phyloP scores from a whole-genome alignment of 164 flowering plant species.

The Euptelea pleiosperma region DNA sequence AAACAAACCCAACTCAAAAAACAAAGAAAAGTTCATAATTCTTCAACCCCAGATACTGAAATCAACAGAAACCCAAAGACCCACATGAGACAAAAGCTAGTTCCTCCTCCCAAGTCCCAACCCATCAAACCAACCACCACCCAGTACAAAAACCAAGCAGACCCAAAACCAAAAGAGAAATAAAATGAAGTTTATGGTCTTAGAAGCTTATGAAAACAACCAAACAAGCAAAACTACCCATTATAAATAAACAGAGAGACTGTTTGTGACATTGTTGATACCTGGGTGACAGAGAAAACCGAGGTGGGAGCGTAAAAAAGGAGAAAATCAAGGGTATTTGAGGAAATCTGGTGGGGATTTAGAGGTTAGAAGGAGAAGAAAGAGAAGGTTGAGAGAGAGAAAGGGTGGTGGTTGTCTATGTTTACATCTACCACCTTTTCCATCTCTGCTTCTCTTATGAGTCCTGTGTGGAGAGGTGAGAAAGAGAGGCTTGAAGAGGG shows the following conservation, averaged over 20 bases:
- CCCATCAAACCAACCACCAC: constrained; percentile 2
- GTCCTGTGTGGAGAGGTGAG: constrained; percentile 9
- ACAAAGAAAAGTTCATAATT: not conserved
- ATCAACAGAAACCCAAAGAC: constrained; percentile 12
- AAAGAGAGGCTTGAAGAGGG: constrained; percentile 21
- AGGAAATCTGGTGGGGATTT: constrained; percentile 8
- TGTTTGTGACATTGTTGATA: constrained; percentile 3
- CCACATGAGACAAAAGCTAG: constrained; percentile 3
- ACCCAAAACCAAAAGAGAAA: constrained; percentile 23
- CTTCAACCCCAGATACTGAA: constrained; percentile 7
- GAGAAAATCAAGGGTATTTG: constrained; percentile 12
- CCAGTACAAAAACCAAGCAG: not conserved
- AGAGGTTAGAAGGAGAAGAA: constrained; percentile 21
- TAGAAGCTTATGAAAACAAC: not conserved
- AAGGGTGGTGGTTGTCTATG: constrained; percentile 36
- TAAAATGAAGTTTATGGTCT: not conserved
- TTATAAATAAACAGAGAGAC: constrained; percentile 1
- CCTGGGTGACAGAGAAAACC: constrained; percentile 13
- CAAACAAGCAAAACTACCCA: constrained; percentile 1
- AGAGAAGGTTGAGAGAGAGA: constrained; percentile 17
- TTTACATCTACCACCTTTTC: constrained; percentile 71
- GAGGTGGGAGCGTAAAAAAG: constrained; percentile 21
- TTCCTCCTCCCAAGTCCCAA: not conserved
- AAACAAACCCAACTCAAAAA: constrained; percentile 10
- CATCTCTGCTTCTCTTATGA: constrained; percentile 16